Evolutionary conservation across 2,329 filamentous ascomycete species (phyloP).

Genomic region (Nemania sp.): DNA sequence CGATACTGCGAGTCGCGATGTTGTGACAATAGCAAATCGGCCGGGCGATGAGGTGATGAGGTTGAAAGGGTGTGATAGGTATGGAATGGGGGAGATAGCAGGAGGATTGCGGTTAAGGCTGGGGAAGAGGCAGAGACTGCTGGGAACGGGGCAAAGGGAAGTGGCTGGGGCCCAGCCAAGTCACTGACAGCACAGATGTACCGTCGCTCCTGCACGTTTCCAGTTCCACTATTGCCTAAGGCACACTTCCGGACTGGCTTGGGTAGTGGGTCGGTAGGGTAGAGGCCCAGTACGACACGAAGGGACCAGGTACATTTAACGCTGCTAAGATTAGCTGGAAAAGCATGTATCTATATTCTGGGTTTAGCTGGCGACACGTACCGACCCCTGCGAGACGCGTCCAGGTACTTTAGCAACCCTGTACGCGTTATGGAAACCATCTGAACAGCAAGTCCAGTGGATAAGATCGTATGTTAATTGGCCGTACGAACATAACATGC

Average conservation of each 20-base stretch:
- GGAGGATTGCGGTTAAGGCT: slow-evolving; percentile 21
- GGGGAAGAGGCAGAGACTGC: slow-evolving; percentile 16
- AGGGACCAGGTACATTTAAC: not conserved
- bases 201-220: not conserved
- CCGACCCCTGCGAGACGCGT: no score
- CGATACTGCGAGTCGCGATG: slow-evolving; percentile 9
- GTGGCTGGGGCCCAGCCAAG: slow-evolving; percentile 30
- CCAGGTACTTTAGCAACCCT: slow-evolving; percentile 1
- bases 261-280: no score
- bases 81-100: slow-evolving; percentile 23
- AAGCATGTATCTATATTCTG: not conserved
- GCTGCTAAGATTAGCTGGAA: not conserved
- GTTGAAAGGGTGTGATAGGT: slow-evolving; percentile 6
- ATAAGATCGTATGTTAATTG: slow-evolving; percentile 22
- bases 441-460: no score
- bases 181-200: slow-evolving; percentile 27
- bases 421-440: slow-evolving; percentile 30
- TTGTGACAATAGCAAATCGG: slow-evolving; percentile 21
- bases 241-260: no score
- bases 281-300: not conserved
- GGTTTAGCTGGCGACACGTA: slow-evolving; percentile 1
- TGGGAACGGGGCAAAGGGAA: slow-evolving; percentile 26
- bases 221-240: no score
- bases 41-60: slow-evolving; percentile 16
- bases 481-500: slow-evolving; percentile 26